These are phyloP conservation scores for Rossbeevera mucosa DNA, from an alignment of 768 basidiomycete species.

Conservation along the genomic window DNA sequence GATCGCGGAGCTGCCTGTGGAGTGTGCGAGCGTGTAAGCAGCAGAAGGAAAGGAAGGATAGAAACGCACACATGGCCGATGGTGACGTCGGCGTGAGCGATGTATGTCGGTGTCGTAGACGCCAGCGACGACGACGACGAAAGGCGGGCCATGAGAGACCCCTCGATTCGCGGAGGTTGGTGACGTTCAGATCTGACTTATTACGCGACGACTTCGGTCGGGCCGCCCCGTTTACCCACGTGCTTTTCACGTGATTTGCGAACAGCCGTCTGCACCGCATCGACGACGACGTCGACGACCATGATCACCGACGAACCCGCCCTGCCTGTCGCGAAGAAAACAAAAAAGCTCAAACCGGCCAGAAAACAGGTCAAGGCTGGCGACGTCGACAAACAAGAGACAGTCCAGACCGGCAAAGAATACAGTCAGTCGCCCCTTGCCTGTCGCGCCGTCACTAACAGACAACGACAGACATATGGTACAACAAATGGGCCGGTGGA, in stretches of 20 bases:
- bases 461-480: slow-evolving; percentile 78
- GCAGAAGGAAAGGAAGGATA: slow-evolving; percentile 1
- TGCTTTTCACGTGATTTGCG: slow-evolving; percentile 21
- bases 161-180: slow-evolving; percentile 5
- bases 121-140: slow-evolving; percentile 42
- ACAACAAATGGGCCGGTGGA: slow-evolving; percentile 99
- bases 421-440: slow-evolving; percentile 65
- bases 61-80: slow-evolving; percentile 61
- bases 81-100: slow-evolving; percentile 41
- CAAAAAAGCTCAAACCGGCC: slow-evolving; percentile 84
- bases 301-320: slow-evolving; percentile 31
- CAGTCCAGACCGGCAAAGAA: slow-evolving; percentile 90
- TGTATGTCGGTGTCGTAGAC: slow-evolving; percentile 38
- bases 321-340: slow-evolving; percentile 17
- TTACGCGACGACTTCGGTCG: slow-evolving; percentile 5
- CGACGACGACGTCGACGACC: slow-evolving; percentile 16
- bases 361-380: slow-evolving; percentile 89
- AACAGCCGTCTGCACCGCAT: neutral
- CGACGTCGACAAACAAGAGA: slow-evolving; percentile 84
- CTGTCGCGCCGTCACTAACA: slow-evolving; percentile 5
- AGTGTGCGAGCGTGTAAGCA: slow-evolving; percentile 5
- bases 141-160: slow-evolving; percentile 43
- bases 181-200: slow-evolving; percentile 3
- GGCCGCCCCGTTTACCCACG: slow-evolving; percentile 17
- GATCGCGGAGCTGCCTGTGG: slow-evolving; percentile 74